Conservation (phyloP, 1,284 basidiomycete genomes). For the Sutorius eximius region DNA sequence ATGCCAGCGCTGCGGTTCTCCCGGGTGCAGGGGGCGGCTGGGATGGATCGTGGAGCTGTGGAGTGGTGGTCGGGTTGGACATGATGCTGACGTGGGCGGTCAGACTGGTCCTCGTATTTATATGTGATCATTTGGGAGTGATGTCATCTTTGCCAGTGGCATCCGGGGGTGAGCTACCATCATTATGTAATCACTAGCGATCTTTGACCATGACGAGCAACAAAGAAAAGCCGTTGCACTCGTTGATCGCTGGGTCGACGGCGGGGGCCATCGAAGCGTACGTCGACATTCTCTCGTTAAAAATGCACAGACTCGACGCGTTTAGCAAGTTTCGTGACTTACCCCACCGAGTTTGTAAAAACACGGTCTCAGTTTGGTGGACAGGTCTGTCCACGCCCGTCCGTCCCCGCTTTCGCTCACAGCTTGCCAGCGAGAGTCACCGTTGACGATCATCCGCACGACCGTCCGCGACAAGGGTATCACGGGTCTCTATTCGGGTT, state of each 20-base stretch:
- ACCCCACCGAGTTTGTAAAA: constrained; percentile 93
- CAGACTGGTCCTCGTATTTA: constrained; percentile 20
- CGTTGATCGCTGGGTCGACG: constrained; percentile 86
- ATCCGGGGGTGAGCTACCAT: no score
- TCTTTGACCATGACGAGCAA: constrained; percentile 37
- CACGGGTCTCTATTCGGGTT: constrained; percentile 82
- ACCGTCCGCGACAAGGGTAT: constrained; percentile 76
- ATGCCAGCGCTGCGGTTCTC: background rate
- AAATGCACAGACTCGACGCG: constrained; percentile 28
- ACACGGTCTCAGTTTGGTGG: constrained; percentile 81
- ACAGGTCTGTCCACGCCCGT: constrained; percentile 46
- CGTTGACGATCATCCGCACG: constrained; percentile 65
- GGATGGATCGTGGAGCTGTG: constrained; percentile 18
- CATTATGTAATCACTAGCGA: background rate
- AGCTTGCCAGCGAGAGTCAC: constrained; percentile 44
- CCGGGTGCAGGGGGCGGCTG: constrained; percentile 12
- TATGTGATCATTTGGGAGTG: constrained; percentile 2
- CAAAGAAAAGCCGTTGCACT: constrained; percentile 79
- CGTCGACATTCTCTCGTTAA: constrained; percentile 24
- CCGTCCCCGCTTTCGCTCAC: background rate
- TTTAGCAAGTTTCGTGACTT: constrained; percentile 71
- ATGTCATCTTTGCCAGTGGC: constrained; percentile 13
- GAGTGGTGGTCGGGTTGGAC: constrained; percentile 1
- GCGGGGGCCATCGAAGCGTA: constrained; percentile 93
- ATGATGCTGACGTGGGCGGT: constrained; percentile 1